Evolutionary conservation across 2,329 filamentous ascomycete species (phyloP), one percentile per base, ranked within the genome.

Genomic region (Boeremia lycopersici): DNA sequence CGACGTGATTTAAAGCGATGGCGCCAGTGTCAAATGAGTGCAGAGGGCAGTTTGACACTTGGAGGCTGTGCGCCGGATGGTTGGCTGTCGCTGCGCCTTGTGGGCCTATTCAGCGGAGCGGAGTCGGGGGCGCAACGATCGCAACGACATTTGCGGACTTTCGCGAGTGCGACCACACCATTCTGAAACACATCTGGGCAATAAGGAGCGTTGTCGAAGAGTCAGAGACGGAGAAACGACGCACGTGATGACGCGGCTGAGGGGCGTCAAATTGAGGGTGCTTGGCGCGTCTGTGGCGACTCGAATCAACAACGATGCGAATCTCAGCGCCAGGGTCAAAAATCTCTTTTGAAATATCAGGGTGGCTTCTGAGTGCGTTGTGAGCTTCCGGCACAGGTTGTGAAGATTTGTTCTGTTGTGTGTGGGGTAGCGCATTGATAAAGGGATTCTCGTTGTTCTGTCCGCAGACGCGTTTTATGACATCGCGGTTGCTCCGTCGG

Each of bases 31-130:
- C 26, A 46, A 35, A 42, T 25, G 52, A 33, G 49, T 30, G 59
- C 52, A 64, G 63, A 56, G 63, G 51, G 57, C 57, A 54, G 67
- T 71, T 67, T 70, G 67, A 56, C 56, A 67, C 66, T 44, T 36
- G 53, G 59, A 59, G 59, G 60, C 61, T 60, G 61, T 63, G 62
- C 57, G 60, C 56, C 42, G 57, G 56, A 60, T 57, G 65, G 64
- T 67, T 67, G 68, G 68, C 63, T 69, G 62, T 62, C 60, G 60
- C 59, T 53, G 57, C 60, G 56, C 57, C 57, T 43, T 55, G 58
- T 60, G 63, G 61, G 53, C 48, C 55, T 39, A 50, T 56, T 51
- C 47, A 52, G 46, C 29, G 46, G 41, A 38, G 42, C 56, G 52
- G 55, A 47, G 40, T 59, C 48, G 55, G 52, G 56, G 57, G 50